Percentiles rank a stretch among this genome's conserved stretches.
phyloP scores from a whole-genome alignment of 495 filamentous ascomycete genomes.

The Aspergillus affinis region DNA sequence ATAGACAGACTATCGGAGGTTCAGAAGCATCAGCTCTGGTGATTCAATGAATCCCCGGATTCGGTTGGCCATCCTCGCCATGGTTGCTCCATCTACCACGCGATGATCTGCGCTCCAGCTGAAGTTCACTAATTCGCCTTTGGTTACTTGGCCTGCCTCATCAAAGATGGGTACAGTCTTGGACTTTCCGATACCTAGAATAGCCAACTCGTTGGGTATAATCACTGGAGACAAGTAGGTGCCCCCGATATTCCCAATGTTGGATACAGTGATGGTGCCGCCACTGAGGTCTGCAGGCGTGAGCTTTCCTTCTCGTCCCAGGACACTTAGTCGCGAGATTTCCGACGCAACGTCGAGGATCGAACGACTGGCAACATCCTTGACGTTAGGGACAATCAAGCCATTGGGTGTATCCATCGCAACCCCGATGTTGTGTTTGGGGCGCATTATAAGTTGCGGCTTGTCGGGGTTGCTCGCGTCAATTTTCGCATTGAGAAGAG shows the following conservation, averaged over 20 bases:
- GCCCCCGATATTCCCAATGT: constrained; percentile 95
- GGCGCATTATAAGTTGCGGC: constrained; percentile 70
- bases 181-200: constrained; percentile 83
- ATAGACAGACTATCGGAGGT: constrained; percentile 34
- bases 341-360: constrained; percentile 77
- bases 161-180: constrained; percentile 67
- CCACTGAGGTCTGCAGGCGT: constrained; percentile 73
- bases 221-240: constrained; percentile 91
- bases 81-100: constrained; percentile 89
- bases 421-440: constrained; percentile 90
- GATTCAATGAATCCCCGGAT: constrained; percentile 77
- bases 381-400: constrained; percentile 92
- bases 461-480: constrained; percentile 59
- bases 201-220: constrained; percentile 83
- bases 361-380: constrained; percentile 71
- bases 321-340: constrained; percentile 66
- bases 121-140: constrained; percentile 85
- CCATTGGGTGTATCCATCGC: constrained; percentile 93
- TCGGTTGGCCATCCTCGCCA: constrained; percentile 83
- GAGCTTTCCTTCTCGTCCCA: constrained; percentile 73
- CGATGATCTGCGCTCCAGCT: constrained; percentile 98
- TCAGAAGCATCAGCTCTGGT: constrained; percentile 76
- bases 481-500: constrained; percentile 82
- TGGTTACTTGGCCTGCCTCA: constrained; percentile 84
- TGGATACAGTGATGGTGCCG: constrained; percentile 92